Evolutionary conservation across 2,329 filamentous ascomycete species (phyloP).

Genomic region (Colletotrichum coccodes): DNA sequence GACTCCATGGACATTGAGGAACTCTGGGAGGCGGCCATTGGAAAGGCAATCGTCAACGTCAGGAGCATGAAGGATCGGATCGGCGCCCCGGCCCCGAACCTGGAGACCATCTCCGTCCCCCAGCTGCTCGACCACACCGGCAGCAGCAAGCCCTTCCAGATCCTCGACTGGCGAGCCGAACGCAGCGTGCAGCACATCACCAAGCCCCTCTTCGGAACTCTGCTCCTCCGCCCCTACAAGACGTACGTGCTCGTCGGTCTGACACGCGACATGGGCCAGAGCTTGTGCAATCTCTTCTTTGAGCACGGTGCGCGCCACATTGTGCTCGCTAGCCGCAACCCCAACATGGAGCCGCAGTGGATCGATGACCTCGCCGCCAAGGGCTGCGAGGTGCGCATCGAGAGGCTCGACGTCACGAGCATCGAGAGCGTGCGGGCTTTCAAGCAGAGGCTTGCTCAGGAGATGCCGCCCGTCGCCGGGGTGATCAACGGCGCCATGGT

Average conservation of each 20-base stretch:
- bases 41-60: conserved; percentile 31
- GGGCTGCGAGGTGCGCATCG: conserved; percentile 32
- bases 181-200: conserved; percentile 39
- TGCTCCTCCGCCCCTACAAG: conserved; percentile 42
- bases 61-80: conserved; percentile 5
- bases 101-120: conserved; percentile 36
- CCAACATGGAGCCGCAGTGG: conserved; percentile 39
- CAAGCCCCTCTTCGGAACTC: conserved; percentile 36
- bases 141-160: conserved; percentile 38
- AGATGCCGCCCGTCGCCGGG: conserved; percentile 49
- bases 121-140: conserved; percentile 36
- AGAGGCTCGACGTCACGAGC: conserved; percentile 37
- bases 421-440: conserved; percentile 28
- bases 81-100: neutral
- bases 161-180: conserved; percentile 52
- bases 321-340: conserved; percentile 48
- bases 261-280: conserved; percentile 45
- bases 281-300: conserved; percentile 49
- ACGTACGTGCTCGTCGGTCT: conserved; percentile 47
- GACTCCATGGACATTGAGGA: conserved; percentile 25
- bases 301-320: conserved; percentile 45
- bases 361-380: conserved; percentile 28
- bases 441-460: conserved; percentile 33
- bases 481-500: conserved; percentile 52
- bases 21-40: conserved; percentile 37